Percentiles rank a stretch among this genome's conserved stretches.
Conservation (phyloP, 1,284 basidiomycete genomes). For the Flammula alnicola region DNA sequence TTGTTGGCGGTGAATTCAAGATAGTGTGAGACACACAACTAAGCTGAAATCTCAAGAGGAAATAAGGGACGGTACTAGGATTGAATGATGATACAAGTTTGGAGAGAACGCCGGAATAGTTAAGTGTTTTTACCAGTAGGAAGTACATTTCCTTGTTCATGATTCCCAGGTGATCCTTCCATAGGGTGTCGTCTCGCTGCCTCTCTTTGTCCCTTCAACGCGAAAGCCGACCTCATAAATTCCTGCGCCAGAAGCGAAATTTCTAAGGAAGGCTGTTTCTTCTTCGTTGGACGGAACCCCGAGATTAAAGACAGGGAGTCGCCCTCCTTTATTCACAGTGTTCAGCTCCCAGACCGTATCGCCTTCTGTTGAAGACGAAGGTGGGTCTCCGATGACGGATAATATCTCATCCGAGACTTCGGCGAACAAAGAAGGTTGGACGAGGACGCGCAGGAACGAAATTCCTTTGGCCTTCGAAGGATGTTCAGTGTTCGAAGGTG, state of each 20-base stretch:
- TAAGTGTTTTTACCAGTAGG: too few relatives aligned
- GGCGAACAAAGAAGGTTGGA: slow-evolving; percentile 29
- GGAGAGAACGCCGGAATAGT: too few relatives aligned
- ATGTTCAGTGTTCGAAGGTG: slow-evolving; percentile 49
- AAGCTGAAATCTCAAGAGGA: too few relatives aligned
- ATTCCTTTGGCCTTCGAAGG: slow-evolving; percentile 50
- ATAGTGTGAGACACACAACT: too few relatives aligned
- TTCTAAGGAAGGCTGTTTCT: slow-evolving; percentile 40
- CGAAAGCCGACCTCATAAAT: slow-evolving; percentile 57
- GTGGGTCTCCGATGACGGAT: slow-evolving; percentile 49
- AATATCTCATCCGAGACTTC: slow-evolving; percentile 42
- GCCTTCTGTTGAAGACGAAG: slow-evolving; percentile 28
- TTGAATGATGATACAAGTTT: too few relatives aligned
- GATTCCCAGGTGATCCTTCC: slow-evolving; percentile 17
- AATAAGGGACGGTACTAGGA: too few relatives aligned
- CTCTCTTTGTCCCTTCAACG: slow-evolving; percentile 30
- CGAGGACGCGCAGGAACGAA: slow-evolving; percentile 49
- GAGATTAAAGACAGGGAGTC: slow-evolving; percentile 40
- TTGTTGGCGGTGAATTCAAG: too few relatives aligned
- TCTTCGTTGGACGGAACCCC: slow-evolving; percentile 36
- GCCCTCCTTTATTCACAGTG: slow-evolving; percentile 27
- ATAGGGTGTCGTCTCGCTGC: slow-evolving; percentile 11
- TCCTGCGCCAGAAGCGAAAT: slow-evolving; percentile 34
- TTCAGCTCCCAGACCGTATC: slow-evolving; percentile 43
- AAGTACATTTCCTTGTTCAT: too few relatives aligned